phyloP scores from a whole-genome alignment of 192 early-diverging fungal species.

The Podila minutissima region DNA sequence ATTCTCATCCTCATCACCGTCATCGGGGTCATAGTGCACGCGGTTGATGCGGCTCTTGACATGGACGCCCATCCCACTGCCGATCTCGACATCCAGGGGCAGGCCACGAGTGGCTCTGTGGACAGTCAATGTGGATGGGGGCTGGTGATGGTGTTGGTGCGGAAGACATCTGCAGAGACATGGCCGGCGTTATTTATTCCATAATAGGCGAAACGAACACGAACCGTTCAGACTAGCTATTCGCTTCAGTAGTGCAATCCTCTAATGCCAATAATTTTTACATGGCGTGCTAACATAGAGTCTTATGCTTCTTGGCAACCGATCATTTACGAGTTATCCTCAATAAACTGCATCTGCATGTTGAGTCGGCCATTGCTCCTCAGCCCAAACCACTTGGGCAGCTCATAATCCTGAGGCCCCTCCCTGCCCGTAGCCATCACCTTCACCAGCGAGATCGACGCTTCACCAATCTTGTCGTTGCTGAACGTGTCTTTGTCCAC shows the following conservation, averaged over 20 bases:
- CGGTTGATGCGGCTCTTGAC: slow-evolving; percentile 7
- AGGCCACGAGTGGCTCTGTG: neutral
- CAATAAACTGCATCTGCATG: slow-evolving; percentile 30
- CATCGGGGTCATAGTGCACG: neutral
- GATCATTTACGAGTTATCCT: neutral
- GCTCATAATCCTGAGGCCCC: slow-evolving; percentile 18
- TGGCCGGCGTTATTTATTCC: neutral
- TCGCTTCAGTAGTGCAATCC: no score
- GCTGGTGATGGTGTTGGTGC: slow-evolving; percentile 4
- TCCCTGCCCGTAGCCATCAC: slow-evolving; percentile 3
- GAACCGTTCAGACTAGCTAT: no score
- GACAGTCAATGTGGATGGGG: slow-evolving; percentile 4
- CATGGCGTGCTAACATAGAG: no score
- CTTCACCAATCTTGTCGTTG: slow-evolving; percentile 47
- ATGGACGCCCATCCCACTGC: neutral
- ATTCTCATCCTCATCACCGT: slow-evolving; percentile 5
- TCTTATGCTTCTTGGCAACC: no score
- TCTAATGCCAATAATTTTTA: no score
- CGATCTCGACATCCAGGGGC: neutral
- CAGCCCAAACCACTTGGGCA: slow-evolving; percentile 41
- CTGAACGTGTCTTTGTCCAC: slow-evolving; percentile 41
- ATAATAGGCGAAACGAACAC: no score
- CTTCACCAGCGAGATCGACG: slow-evolving; percentile 10
- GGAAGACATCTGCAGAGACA: slow-evolving; percentile 10
- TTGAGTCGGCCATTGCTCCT: slow-evolving; percentile 27